These are phyloP conservation scores for Aspergillus sp. DNA, from an alignment of 2,329 filamentous ascomycete genomes.

Conservation along the genomic window DNA sequence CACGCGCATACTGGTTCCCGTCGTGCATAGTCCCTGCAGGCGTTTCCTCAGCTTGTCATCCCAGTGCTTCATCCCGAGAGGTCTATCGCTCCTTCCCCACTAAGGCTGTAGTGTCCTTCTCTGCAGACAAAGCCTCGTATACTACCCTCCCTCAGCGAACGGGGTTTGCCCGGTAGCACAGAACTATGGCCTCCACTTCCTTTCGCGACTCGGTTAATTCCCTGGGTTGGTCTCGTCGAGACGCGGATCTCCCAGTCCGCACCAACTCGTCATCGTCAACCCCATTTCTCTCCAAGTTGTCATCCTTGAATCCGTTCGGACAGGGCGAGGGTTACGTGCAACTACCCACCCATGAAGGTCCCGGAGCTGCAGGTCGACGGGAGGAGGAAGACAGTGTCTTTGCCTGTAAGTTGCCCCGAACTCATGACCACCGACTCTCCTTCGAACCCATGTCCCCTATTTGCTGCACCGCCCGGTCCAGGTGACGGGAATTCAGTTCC, in stretches of 20 bases:
- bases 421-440: conserved; percentile 4
- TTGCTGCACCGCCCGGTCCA: conserved; percentile 19
- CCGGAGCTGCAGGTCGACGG: conserved; percentile 74
- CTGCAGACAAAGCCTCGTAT: conserved; percentile 16
- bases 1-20: conserved; percentile 36
- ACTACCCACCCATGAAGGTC: conserved; percentile 76
- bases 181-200: conserved; percentile 47
- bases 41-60: conserved; percentile 17
- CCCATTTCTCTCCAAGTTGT: conserved; percentile 73
- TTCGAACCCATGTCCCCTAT: conserved; percentile 9
- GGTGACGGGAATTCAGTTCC: conserved; percentile 34
- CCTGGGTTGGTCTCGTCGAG: conserved; percentile 86
- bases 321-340: conserved; percentile 76
- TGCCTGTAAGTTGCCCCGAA: conserved; percentile 66
- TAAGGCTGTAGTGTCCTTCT: conserved; percentile 12
- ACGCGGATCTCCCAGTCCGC: conserved; percentile 69
- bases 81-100: conserved; percentile 5
- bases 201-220: conserved; percentile 95
- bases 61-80: conserved; percentile 9
- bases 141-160: conserved; percentile 1
- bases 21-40: conserved; percentile 43
- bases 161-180: conserved; percentile 2
- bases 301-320: conserved; percentile 83
- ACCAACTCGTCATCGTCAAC: conserved; percentile 55
- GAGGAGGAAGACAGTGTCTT: conserved; percentile 97